Evolutionary conservation across 163 green algal species (phyloP), one percentile per base, ranked within the genome.

Genomic region (Scenedesmus sp.): DNA sequence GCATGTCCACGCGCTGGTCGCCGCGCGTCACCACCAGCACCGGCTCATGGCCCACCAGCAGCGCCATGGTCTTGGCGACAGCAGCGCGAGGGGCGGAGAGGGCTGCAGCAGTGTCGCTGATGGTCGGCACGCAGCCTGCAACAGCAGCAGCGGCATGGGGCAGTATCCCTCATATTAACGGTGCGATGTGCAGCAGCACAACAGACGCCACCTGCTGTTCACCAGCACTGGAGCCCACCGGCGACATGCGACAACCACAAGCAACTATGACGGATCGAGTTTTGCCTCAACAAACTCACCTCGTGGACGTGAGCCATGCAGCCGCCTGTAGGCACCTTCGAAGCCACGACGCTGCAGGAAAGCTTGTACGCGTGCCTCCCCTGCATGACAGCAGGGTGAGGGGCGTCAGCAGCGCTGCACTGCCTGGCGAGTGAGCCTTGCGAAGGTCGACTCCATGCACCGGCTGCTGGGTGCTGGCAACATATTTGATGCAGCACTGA

Each of bases 21-120:
- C 83, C 83, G 1, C 83, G 73, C 0, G 83, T 87, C n/a, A 92
- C 83, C 73, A 87, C 82, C 72, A 92, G 53, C 53, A 61, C 16
- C 18, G 89, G 89, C 35, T 86, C 1, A 15, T 72, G 26, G 49
- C 68, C 83, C 18, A 83, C 83, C 42, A 92, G 72, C 43, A 92
- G 37, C 3, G 33, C 70, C 89, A 92, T 90, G 24, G 68, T 90
- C 83, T 92, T 92, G 83, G 72, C 89, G 3, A 87, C 83, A 33
- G 15, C 65, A 20, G 35, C 35, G 7, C n/a, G 33, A 12, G 81
- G 88, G 7, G 81, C 26, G 10, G 49, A 53, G 6, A 89, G 72
- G 3, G 83, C 22, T 35, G 44, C 83, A 61, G 88, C 43, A 78
- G 88, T 43, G 24, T 37, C 65, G 3, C 18, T 82, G 49, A 72